phyloP scores from a whole-genome alignment of 139 green algal species.

The Micromonas commoda region DNA sequence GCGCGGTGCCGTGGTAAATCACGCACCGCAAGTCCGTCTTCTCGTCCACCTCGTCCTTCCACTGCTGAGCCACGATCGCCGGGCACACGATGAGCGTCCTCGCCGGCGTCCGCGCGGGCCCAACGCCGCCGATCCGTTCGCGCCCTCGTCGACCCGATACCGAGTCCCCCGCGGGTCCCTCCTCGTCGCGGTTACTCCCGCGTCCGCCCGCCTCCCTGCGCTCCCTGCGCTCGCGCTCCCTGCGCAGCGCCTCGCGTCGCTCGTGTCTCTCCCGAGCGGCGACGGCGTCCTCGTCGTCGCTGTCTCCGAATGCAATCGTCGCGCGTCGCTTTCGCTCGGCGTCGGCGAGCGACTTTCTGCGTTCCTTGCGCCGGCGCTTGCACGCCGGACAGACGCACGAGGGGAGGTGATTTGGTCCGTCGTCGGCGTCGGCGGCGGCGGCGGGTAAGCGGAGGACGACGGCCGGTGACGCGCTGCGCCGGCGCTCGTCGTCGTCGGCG shows the following conservation, averaged over 20 bases:
- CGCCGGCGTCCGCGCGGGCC: constrained; percentile 27
- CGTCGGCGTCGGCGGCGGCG: neutral
- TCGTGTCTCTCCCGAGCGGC: neutral
- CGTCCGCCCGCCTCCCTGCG: neutral
- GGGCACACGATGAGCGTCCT: constrained; percentile 76
- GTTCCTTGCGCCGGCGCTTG: neutral
- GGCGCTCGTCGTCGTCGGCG: too few relatives aligned
- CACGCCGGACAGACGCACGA: neutral
- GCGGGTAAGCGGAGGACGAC: too few relatives aligned
- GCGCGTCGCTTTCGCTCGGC: neutral
- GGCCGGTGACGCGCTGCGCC: too few relatives aligned
- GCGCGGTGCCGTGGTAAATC: constrained; percentile 9
- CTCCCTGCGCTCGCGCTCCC: neutral
- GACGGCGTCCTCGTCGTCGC: neutral
- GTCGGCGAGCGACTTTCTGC: neutral
- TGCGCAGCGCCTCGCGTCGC: neutral
- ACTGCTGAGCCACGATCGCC: constrained; percentile 81
- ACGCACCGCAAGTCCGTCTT: constrained; percentile 36
- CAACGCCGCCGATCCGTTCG: neutral
- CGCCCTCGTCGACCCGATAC: too few relatives aligned
- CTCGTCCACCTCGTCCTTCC: constrained; percentile 59
- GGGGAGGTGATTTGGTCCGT: neutral
- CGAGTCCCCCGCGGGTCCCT: too few relatives aligned
- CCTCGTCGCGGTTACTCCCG: neutral
- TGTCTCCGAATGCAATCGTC: neutral